These are phyloP conservation scores for Amesomyces nigricolor DNA, from an alignment of 2,329 filamentous ascomycete species.

Conservation along the genomic window DNA sequence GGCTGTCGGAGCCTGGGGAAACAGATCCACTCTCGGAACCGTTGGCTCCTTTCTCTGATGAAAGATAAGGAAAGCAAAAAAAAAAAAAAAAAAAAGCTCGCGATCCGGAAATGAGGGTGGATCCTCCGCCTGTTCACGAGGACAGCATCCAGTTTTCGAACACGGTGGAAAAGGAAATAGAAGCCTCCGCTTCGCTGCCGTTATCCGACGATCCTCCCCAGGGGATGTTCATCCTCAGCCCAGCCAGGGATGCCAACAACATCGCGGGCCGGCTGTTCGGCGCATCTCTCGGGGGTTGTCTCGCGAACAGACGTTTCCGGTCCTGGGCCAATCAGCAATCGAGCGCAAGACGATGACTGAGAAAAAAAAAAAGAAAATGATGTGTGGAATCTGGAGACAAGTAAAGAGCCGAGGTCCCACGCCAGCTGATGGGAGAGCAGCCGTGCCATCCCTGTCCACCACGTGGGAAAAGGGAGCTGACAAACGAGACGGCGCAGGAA, in stretches of 20 bases:
- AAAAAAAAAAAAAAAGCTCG: not conserved
- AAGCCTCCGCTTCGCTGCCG: not conserved
- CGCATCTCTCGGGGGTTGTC: not conserved
- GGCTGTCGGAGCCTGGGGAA: not conserved
- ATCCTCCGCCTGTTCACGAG: not conserved
- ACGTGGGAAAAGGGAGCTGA: slow-evolving; percentile 7
- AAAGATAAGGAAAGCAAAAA: not conserved
- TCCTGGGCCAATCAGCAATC: not conserved
- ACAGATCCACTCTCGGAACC: not conserved
- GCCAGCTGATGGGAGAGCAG: not conserved
- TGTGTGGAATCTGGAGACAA: slow-evolving; percentile 9
- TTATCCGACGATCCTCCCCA: not conserved
- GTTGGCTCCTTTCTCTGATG: not conserved
- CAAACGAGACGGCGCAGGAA: not conserved
- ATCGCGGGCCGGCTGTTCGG: not conserved
- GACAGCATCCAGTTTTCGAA: not conserved
- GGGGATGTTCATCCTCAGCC: too few species aligned
- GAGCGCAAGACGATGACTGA: not conserved
- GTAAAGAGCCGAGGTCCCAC: slow-evolving; percentile 10
- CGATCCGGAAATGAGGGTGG: slow-evolving; percentile 11
- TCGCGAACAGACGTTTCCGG: slow-evolving; percentile 4
- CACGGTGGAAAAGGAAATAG: not conserved
- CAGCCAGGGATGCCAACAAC: too few species aligned
- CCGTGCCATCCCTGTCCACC: slow-evolving; percentile 10
- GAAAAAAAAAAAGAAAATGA: too few species aligned